phyloP scores from a whole-genome alignment of 345 rosid species.

The Balakata baccata region DNA sequence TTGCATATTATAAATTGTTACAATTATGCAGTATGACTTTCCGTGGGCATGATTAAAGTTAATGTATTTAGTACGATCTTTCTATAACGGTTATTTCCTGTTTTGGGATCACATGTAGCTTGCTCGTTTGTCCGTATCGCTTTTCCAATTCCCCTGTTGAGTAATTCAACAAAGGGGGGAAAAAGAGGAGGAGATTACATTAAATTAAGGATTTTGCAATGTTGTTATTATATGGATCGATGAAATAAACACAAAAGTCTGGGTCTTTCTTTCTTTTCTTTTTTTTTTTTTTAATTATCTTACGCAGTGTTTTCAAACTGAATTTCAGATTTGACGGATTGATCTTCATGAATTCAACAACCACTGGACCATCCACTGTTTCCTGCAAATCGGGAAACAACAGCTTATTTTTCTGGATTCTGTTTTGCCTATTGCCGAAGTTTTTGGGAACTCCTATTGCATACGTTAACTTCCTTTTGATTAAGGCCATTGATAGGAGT shows the following conservation, averaged over 20 bases:
- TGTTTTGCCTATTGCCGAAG: conserved; percentile 69
- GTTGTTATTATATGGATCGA: not conserved
- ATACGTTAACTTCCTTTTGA: conserved; percentile 47
- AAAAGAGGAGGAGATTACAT: not conserved
- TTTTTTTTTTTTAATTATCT: not conserved
- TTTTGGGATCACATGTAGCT: not conserved
- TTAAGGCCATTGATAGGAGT: conserved; percentile 46
- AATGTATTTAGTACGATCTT: not conserved
- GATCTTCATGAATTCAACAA: conserved; percentile 82
- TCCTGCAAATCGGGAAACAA: conserved; percentile 96
- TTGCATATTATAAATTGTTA: not conserved
- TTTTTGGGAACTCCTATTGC: conserved; percentile 52
- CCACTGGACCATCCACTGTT: conserved; percentile 62
- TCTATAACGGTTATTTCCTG: not conserved
- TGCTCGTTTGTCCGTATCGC: not conserved
- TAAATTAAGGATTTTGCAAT: not conserved
- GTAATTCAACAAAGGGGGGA: not conserved
- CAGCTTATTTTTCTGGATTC: conserved; percentile 69
- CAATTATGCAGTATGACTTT: not conserved
- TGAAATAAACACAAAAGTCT: not conserved
- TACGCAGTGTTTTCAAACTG: not conserved
- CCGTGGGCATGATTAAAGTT: not conserved
- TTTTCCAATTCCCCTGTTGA: not conserved
- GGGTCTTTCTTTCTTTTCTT: not conserved
- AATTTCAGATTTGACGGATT: conserved; percentile 52